Evolutionary conservation across 2,329 filamentous ascomycete species (phyloP), one percentile per base, ranked within the genome.

Genomic region (Mariannaea elegans): DNA sequence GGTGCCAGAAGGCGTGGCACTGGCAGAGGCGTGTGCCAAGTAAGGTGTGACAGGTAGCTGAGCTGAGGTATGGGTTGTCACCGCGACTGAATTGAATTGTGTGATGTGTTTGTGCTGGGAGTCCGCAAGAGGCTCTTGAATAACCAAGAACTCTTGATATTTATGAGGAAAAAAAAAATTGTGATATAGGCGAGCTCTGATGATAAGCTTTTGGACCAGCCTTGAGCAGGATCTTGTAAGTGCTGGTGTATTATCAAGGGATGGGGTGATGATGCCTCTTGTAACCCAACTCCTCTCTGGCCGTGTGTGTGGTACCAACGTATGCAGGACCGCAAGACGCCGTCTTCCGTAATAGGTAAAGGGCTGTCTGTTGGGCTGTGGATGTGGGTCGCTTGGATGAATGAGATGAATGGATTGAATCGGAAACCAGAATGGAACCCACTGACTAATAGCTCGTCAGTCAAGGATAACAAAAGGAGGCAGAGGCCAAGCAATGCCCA

Each of bases 331-430:
- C 50, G 44, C 38, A 57, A 56, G 42, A 46, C 54, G 54, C 54
- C 56, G 62, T 62, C 57, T 59, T 53, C 67, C 67, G 24, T 54
- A 70, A 61, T 66, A 69, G 67, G 68, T 42, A 67, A 61, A 66
- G 48, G 62, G 44, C 54, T 59, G 53, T 16, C 21, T 47, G 34
- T n/a, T 44, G 38, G 56, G 38, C 58, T 63, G 55, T 61, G 56
- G 38, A 48, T 62, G 62, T 48, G 45, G 55, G 32, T 31, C 48
- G 45, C 49, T 44, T 41, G 14, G 19, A 53, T 50, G 48, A 41
- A 57, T 36, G 48, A 31, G 36, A 51, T 52, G 46, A 34, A 51
- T 27, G 48, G 46, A 65, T 16, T 65, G 70, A 39, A 60, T 64
- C 59, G 70, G 65, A 62, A 63, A 65, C 58, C 59, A 63, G 56